These are phyloP conservation scores for Fonsecaea erecta DNA, from an alignment of 2,329 filamentous ascomycete genomes.

Conservation along the genomic window DNA sequence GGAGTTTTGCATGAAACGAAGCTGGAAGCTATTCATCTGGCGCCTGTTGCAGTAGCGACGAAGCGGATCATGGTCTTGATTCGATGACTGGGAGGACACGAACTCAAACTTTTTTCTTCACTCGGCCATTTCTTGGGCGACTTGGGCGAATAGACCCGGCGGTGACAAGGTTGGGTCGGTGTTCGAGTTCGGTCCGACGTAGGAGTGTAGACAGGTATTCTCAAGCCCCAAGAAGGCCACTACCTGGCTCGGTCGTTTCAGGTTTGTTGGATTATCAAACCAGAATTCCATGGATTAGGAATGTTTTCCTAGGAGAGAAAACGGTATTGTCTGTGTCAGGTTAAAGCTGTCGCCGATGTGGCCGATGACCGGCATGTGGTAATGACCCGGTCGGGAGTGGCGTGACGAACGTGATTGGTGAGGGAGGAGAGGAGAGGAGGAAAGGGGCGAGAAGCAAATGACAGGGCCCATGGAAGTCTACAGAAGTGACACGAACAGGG, in stretches of 20 bases:
- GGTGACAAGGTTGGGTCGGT: not conserved
- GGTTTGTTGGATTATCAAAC: slow-evolving; percentile 4
- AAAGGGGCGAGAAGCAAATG: slow-evolving; percentile 37
- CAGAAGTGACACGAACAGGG: slow-evolving; percentile 16
- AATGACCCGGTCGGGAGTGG: not conserved
- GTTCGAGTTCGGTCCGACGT: not conserved
- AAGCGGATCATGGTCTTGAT: not conserved
- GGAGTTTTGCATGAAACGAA: not conserved
- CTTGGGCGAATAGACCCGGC: not conserved
- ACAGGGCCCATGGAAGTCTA: not conserved
- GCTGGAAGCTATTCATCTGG: not conserved
- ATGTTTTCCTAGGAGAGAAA: not conserved
- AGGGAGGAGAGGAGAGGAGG: slow-evolving; percentile 69
- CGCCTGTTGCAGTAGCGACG: not conserved
- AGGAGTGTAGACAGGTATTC: not conserved
- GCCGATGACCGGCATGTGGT: not conserved
- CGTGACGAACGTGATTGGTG: not conserved
- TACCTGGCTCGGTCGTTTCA: not conserved
- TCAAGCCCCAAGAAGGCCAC: not conserved
- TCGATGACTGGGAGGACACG: not conserved
- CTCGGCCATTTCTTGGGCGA: not conserved
- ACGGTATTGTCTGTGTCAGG: slow-evolving; percentile 9
- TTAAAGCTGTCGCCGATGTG: not conserved
- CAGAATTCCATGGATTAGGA: not conserved
- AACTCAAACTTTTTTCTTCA: slow-evolving; percentile 1